phyloP scores from a whole-genome alignment of 257 asterid species.

The Rehmannia glutinosa region DNA sequence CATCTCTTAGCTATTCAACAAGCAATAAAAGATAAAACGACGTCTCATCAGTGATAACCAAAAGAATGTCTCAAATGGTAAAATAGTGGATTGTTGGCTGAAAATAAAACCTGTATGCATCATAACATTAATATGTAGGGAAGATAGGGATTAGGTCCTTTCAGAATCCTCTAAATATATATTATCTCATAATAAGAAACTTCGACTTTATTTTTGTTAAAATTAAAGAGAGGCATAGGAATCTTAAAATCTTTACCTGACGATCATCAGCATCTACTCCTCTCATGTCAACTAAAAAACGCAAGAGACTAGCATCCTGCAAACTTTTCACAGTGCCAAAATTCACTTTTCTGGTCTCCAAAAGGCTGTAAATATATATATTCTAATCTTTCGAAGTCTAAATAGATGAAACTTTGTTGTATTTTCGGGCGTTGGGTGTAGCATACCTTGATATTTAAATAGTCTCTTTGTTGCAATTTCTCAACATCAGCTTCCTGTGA shows the following conservation, averaged over 20 bases:
- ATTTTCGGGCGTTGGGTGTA: slow-evolving; percentile 5
- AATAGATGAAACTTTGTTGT: slow-evolving; percentile 6
- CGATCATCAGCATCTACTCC: slow-evolving; percentile 97
- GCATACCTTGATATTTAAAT: slow-evolving; percentile 74
- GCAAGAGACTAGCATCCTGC: slow-evolving; percentile 99
- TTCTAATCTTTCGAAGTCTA: slow-evolving; percentile 8
- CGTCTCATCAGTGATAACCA: not conserved
- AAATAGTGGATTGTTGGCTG: no score
- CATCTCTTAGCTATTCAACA: slow-evolving; percentile 79
- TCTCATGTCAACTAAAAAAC: slow-evolving; percentile 97
- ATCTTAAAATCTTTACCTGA: slow-evolving; percentile 54
- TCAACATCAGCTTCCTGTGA: slow-evolving; percentile 92
- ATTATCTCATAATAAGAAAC: not conserved
- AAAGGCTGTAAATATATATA: not conserved
- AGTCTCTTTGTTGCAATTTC: slow-evolving; percentile 95
- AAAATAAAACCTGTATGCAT: no score
- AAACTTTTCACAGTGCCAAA: slow-evolving; percentile 45
- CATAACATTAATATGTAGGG: no score
- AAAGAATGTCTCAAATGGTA: not conserved
- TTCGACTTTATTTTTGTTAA: not conserved
- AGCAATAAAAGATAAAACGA: slow-evolving; percentile 1
- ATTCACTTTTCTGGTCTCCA: slow-evolving; percentile 29
- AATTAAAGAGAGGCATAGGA: slow-evolving; percentile 5
- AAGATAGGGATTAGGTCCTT: no score
- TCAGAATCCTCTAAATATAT: not conserved